A percentile compares a stretch with the other conserved stretches of the same genome.
phyloP scores from a whole-genome alignment of 2,329 filamentous ascomycete genomes.

The Mariannaea elegans region DNA sequence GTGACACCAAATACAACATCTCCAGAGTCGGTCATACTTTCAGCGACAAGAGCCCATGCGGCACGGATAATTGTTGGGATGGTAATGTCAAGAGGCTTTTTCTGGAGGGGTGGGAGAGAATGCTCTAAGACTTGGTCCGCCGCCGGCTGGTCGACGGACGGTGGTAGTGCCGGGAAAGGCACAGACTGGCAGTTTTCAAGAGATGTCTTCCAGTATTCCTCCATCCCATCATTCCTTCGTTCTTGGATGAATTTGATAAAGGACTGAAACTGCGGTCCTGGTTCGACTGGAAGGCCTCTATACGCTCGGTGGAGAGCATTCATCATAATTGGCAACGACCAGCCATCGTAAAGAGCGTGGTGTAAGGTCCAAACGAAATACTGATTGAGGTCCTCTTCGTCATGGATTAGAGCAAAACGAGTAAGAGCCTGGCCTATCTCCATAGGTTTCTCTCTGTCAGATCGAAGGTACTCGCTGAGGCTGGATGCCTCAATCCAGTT shows the following conservation, averaged over 20 bases:
- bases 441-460: too few relatives aligned
- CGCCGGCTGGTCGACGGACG: too few relatives aligned
- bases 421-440: not conserved
- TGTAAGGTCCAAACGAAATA: constrained; percentile 29
- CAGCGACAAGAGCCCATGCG: constrained; percentile 15
- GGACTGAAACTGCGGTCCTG: not conserved
- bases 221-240: too few relatives aligned
- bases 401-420: constrained; percentile 15
- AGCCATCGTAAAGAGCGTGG: constrained; percentile 29
- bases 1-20: constrained; percentile 45
- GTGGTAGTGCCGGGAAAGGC: not conserved
- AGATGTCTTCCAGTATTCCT: too few relatives aligned
- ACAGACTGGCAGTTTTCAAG: too few relatives aligned
- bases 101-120: too few relatives aligned
- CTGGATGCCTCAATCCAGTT: too few relatives aligned
- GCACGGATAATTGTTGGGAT: constrained; percentile 22
- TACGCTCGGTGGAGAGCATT: constrained; percentile 5
- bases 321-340: constrained; percentile 17
- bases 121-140: too few relatives aligned
- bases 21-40: constrained; percentile 4
- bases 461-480: too few relatives aligned
- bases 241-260: too few relatives aligned
- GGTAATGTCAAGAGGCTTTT: constrained; percentile 3
- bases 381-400: not conserved
- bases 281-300: too few relatives aligned